Evolutionary conservation across 208 protist genomes (phyloP), one percentile per base, ranked within the genome.

Genomic region (Leishmania amazonensis): DNA sequence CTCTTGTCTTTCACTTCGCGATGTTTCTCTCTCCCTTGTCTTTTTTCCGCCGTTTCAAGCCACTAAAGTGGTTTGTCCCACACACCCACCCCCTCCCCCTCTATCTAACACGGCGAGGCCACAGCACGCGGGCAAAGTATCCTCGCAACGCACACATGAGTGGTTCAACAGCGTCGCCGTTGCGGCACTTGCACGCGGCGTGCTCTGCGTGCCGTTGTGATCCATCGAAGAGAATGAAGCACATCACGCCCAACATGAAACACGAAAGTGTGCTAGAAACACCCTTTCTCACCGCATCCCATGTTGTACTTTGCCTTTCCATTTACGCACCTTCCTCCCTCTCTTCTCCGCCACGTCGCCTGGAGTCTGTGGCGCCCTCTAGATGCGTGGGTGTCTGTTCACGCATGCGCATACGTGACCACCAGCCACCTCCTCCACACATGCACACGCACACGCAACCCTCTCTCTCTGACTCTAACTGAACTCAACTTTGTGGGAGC

Each of bases 11-110:
- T 53, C 24, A 51, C 70, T 51, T 74, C 28, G 8, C 17, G 70
- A 38, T 74, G 70, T 40, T 31, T 21, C n/a, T 38, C 62, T 40
- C 9, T 21, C 62, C 35, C n/a, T 79, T 38, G 73, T 76, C 57
- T 81, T 40, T 64, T 80, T 81, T 75, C 51, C 73, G 11, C 68
- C 28, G 67, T 65, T 83, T 70, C 78, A 57, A 57, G 51, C 54
- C 51, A 38, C 64, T 51, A 28, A 31, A 58, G 31, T 19, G n/a
- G 28, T 19, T 54, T 5, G 19, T 31, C 38, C 70, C 45, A 49
- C 45, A 8, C n/a, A 35, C 31, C 0, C 31, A 35, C 31, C 0
- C 31, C 31, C 31, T 28, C 49, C 42, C 28, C 13, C 13, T 53
- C 28, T 35, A 15, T n/a, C 28, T 17, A 8, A 15, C 42, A 17